Base-by-base conservation (phyloP, 2,329 filamentous ascomycete species). In the Trichoderma semiorbis region DNA sequence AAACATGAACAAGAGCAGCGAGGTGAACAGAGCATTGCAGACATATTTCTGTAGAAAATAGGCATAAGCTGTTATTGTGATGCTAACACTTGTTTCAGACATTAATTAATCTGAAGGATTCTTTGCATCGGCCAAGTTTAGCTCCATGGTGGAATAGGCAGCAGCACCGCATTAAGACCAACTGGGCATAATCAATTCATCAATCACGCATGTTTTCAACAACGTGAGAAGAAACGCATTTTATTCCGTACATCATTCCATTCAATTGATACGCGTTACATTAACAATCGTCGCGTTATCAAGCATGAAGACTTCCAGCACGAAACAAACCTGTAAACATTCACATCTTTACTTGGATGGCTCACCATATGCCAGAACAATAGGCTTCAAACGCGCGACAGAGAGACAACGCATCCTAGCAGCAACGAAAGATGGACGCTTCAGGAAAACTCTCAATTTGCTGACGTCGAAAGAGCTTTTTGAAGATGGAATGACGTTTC, bases 401-500 rank as follows among this genome's bases (percentile, higher is more conserved):
- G 61, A 75, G n/a, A 74, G 75, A 18, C 77, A 79, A 63, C 76
- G 79, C 39, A 65, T 77, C n/a, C 78, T 77, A 1, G 81, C 80
- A 2, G 74, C 77, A 77, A 39, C 71, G 0, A 47, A 47, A 47
- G 21, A 70, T 12, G 80, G 80, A 0, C 75, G 77, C 7, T 74
- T 77, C 7, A 74, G 74, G 3, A 74, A 74, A 11, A 58, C 61
- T 1, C 21, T 14, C 10, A 28, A 43, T 8, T 18, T 66, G 30
- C 5, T 75, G 10, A 57, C 74, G 1, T 71, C 75, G 3, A 68
- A 74, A 2, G 72, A 76, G 6, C 72, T 65, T 0, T 57, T 74
- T 58, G 72, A 72, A 10, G 74, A 80, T 24, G 68, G 71, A 0
- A 75, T 72, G 36, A 79, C 81, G 0, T 92, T 90, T 73, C 90